phyloP scores from a whole-genome alignment of 345 rosid genomes.

The Salix caprea region DNA sequence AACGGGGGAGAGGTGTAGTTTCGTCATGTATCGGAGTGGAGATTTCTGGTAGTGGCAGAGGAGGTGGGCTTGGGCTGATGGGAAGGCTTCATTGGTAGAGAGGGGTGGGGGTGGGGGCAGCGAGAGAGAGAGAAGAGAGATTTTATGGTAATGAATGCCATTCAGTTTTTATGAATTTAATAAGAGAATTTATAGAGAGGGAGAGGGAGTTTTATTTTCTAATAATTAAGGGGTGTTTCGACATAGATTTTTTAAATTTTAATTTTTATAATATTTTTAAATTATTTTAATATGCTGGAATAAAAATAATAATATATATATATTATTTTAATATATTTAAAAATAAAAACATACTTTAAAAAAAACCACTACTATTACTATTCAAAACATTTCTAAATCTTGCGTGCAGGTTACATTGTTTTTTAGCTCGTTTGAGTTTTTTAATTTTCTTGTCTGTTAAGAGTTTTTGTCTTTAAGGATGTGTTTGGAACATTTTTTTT shows the following conservation, averaged over 20 bases:
- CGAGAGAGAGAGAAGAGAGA: slow-evolving; percentile 8
- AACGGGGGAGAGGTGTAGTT: slow-evolving; percentile 5
- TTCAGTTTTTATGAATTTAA: background rate
- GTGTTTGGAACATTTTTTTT: slow-evolving; percentile 6
- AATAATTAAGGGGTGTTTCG: too few species aligned
- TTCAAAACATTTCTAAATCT: background rate
- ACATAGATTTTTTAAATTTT: too few species aligned
- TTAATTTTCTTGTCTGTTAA: background rate
- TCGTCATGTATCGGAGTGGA: slow-evolving; percentile 48
- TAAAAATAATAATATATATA: too few species aligned
- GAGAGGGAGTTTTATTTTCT: background rate
- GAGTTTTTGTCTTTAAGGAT: background rate
- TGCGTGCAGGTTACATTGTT: background rate
- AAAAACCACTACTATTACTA: too few species aligned
- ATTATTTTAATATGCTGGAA: too few species aligned
- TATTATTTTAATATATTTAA: too few species aligned
- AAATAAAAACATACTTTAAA: too few species aligned
- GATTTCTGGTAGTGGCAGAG: slow-evolving; percentile 13
- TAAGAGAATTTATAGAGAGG: background rate
- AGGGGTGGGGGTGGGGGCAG: background rate
- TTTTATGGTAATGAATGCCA: background rate
- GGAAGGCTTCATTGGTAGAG: slow-evolving; percentile 46
- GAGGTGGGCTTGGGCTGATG: slow-evolving; percentile 5
- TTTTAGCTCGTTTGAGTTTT: background rate
- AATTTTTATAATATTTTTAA: too few species aligned